Base-by-base conservation (phyloP, 2,329 filamentous ascomycete species). In the Aspergillus brunneoviolaceus region DNA sequence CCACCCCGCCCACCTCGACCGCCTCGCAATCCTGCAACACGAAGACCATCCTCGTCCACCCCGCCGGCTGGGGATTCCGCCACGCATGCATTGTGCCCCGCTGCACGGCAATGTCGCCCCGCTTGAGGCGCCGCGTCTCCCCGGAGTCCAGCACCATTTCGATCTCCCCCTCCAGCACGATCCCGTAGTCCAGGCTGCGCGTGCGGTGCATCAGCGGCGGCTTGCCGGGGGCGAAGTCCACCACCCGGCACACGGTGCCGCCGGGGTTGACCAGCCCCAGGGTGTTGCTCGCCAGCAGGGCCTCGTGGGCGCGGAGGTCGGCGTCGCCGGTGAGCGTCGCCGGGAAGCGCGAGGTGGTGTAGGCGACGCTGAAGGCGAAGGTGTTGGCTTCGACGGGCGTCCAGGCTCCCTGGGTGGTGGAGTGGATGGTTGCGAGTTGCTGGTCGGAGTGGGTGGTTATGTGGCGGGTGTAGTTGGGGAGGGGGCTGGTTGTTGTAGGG, bases 61-160 rank as follows among this genome's bases (percentile, higher is more conserved):
- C 16, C 52, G 29, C 60, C 29, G 65, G 60, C 0, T 60, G 66
- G 3, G 63, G 51, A 61, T 79, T 80, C 45, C 68, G 67, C 77
- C 77, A 80, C 27, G 69, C 70, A 65, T 76, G 74, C 50, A 69
- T 73, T 4, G 74, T 76, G 0, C 63, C 69, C 10, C 83, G 72
- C 71, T 85, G 82, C n/a, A 85, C 78, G 3, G 79, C 79, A 19
- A 84, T 73, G 67, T 85, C 83, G 1, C 83, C 83, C 4, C 77
- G 70, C 57, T 72, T 74, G 73, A 85, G 71, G 33, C 74, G 59
- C 57, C 76, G 74, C 53, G 68, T 74, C 62, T 80, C 80, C 0
- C 83, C 83, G 14, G 77, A 77, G 60, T 83, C 82, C 9, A 85
- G 70, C 2, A 80, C 58, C 60, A 83, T 69, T 59, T 82, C 80